Evolutionary conservation across 1,284 basidiomycete species (phyloP), one percentile per base, ranked within the genome.

Genomic region (Sporisorium graminicola): DNA sequence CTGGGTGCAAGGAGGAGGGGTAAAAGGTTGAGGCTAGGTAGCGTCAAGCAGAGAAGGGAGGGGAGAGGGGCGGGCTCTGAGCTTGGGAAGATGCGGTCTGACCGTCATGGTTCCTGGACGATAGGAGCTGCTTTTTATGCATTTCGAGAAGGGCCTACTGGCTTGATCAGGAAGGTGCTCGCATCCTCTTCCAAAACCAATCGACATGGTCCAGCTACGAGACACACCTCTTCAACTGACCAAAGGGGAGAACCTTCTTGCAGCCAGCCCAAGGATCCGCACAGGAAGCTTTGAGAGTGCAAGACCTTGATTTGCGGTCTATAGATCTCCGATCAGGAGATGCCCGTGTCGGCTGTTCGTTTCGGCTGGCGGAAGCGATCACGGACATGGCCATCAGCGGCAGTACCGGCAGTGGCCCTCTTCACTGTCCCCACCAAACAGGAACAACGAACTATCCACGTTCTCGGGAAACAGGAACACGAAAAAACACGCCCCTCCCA

Each of bases 21-120:
- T 1, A 35, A 20, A 22, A 42, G 55, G 55, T 18, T 47, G 55
- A 44, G 51, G 50, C 22, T 63, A 58, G 60, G 57, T 22, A 58
- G 55, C 63, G 57, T 40, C 26, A 27, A 42, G 10, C 26, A 33
- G 27, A 46, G 33, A 18, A 9, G 29, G 20, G 22, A 9, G 14
- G 22, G 10, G 6, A 10, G 29, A 5, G 37, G 12, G 31, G 51
- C 3, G 9, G 6, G 16, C 13, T 1, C 22, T 24, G 18, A 22
- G 6, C 18, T 42, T 50, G 16, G 29, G 59, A n/a, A 31, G 26
- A 13, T 24, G 14, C 1, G 9, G 33, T 44, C 33, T 33, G 14
- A 35, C 51, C 18, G n/a, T 13, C 9, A 7, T 10, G 12, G n/a
- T 9, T 14, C 6, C 27, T 8, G 20, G 8, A 20, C n/a, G 26